Base-by-base conservation (phyloP, 2,329 filamentous ascomycete genomes). In the Cercospora sp. region DNA sequence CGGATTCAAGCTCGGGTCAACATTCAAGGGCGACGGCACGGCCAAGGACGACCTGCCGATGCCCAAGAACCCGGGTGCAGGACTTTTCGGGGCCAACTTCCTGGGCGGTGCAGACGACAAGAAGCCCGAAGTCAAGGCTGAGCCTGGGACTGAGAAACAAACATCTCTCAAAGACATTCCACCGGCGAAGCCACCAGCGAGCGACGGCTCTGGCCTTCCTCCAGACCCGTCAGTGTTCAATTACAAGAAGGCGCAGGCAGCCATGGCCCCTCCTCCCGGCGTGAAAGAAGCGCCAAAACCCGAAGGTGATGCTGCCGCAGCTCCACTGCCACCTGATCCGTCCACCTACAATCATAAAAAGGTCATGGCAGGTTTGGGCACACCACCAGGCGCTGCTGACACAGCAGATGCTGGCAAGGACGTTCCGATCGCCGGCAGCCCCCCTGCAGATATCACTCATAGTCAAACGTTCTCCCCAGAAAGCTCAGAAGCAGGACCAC, bases 1-100 rank as follows among this genome's bases (percentile, higher is more conserved):
- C n/a, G 84, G 86, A 0, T 92, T 92, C 80, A 90, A 90, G 72
- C 81, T 92, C 16, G 85, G 86, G 45, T 89, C 87, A 31, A 89
- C 87, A 1, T 93, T 92, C 80, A 87, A 89, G 74, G 83, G 84
- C 8, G 89, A 91, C 71, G 84, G 86, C 5, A 83, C 84, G 55
- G 83, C 86, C 0, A 88, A 87, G 67, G 85, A 90, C 26, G 87
- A 90, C 66, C 79, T 84, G 39, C 82, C 85, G 8, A 86, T 85
- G 69, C 80, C 85, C 16, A 72, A 75, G 62, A 71, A 75, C 53
- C 60, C 72, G 20, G 74, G 73, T 26, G 71, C 66, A 18, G 73
- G 75, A 28, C 59, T 78, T 8, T 80, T 80, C 64, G 77, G 77
- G 13, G 66, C 65, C 33, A 69, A 70, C 13, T 59, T 64, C 51